Base-by-base conservation (phyloP, 257 asterid genomes). In the Ilex asprella region DNA sequence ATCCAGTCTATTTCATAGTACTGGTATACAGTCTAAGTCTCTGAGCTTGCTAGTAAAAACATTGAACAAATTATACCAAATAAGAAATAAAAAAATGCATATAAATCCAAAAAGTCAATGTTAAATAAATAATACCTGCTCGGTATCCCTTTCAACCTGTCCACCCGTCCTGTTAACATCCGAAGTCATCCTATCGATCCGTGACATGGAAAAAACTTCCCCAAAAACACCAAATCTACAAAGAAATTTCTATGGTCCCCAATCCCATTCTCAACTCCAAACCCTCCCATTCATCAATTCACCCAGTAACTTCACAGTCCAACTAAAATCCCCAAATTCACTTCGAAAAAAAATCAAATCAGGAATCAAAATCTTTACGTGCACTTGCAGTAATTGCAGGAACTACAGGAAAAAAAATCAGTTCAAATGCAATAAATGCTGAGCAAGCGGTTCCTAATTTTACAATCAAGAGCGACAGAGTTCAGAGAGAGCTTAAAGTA, bases 141-240 rank as follows among this genome's bases (percentile, higher is more conserved):
- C 95, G 41, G 78, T 79, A 72, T 87, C 95, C 73, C 93, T 87
- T 76, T 84, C 95, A 16, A 73, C 89, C 14, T 83, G 65, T 54
- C 89, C 94, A 69, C 83, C 91, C 77, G 78, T 70, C 68, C 91
- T 73, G 63, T 70, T 67, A 49, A 62, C 86, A 71, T 87, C 96
- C 56, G 91, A 71, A 76, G 71, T 82, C 96, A 85, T 85, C 82
- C 87, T 85, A 79, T 78, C 72, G 71, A 68, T 70, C 58, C 75
- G 67, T 53, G 77, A 80, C 81, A 69, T 78, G 70, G 54, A 66
- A 56, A 53, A 63, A 14, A 62, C 79, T 61, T 68, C 59, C 81
- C 76, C 75, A 51, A 66, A 59, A 68, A 67, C 79, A 73, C 80
- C 79, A 80, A 67, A 76, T 73, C 73, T 73, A 50, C 61, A 53